phyloP scores from a whole-genome alignment of 163 green algal species.

The Chlorella variabilis region DNA sequence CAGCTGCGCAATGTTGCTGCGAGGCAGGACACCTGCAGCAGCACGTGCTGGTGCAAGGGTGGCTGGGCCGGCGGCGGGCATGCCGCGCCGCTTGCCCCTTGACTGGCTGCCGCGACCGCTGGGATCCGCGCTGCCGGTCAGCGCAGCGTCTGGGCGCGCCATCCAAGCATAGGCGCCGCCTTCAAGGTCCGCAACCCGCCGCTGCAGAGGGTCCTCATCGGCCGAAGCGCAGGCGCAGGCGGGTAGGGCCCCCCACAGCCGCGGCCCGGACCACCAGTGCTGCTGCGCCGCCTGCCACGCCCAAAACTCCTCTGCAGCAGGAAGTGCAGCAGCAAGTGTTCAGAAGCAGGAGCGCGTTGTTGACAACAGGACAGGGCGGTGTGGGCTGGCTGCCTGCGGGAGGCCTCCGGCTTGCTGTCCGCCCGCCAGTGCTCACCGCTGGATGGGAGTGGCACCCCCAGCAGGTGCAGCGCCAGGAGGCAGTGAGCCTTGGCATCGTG shows the following conservation, averaged over 20 bases:
- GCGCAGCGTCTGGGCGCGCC: background rate
- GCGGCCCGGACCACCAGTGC: background rate
- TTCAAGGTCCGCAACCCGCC: background rate
- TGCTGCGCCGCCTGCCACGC: background rate
- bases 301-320: conserved; percentile 17
- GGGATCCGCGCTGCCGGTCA: background rate
- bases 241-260: background rate
- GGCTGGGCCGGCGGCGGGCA: too few species aligned
- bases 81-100: too few species aligned
- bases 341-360: too few species aligned
- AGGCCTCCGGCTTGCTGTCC: background rate
- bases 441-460: conserved; percentile 54
- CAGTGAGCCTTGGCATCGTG: conserved; percentile 41
- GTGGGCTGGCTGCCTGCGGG: too few species aligned
- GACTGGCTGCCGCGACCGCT: background rate
- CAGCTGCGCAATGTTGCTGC: background rate
- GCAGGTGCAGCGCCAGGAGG: conserved; percentile 48
- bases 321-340: too few species aligned
- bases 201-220: background rate
- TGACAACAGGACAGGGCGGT: too few species aligned
- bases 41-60: too few species aligned
- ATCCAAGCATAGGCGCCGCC: conserved; percentile 12
- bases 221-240: background rate
- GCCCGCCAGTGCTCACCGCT: background rate
- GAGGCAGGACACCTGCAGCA: too few species aligned